A percentile compares a stretch with the other conserved stretches of the same genome.
These are phyloP conservation scores for Aspergillus sp. DNA, from an alignment of 2,329 filamentous ascomycete genomes.

Conservation along the genomic window DNA sequence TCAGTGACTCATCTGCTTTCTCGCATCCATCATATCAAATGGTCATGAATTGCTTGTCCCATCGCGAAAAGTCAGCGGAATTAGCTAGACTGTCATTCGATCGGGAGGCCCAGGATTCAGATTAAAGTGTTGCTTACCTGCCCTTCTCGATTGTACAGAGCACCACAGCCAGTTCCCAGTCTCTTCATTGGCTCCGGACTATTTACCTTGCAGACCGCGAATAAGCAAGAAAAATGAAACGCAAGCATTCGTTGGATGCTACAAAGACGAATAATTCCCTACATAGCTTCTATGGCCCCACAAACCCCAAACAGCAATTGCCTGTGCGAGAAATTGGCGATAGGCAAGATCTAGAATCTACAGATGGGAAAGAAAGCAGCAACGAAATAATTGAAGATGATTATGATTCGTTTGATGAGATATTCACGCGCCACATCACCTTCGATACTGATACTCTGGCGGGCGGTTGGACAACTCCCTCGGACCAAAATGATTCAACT, in stretches of 20 bases:
- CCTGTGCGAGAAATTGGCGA: constrained; percentile 29
- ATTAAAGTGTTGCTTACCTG: not conserved
- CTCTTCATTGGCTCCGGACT: not conserved
- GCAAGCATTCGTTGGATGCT: not conserved
- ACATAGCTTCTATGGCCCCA: constrained; percentile 45
- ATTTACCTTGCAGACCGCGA: not conserved
- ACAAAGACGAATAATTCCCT: constrained; percentile 30
- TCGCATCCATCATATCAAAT: too few relatives aligned
- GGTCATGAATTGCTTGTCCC: too few relatives aligned
- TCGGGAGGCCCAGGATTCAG: not conserved
- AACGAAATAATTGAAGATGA: constrained; percentile 45
- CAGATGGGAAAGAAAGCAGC: constrained; percentile 17
- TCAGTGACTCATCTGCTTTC: too few relatives aligned
- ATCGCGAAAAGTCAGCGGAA: not conserved
- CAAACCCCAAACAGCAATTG: constrained; percentile 44
- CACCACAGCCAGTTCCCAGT: too few relatives aligned
- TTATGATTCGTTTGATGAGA: constrained; percentile 42
- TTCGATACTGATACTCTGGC: constrained; percentile 20
- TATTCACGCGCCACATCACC: constrained; percentile 37
- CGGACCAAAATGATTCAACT: constrained; percentile 5
- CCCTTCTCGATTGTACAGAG: not conserved
- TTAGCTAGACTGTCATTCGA: not conserved
- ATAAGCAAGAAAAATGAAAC: not conserved
- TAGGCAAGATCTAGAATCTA: not conserved
- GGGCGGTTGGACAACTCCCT: constrained; percentile 3